Base-by-base conservation (phyloP, 352 stramenopile species). In the Phytophthora agathidicida region DNA sequence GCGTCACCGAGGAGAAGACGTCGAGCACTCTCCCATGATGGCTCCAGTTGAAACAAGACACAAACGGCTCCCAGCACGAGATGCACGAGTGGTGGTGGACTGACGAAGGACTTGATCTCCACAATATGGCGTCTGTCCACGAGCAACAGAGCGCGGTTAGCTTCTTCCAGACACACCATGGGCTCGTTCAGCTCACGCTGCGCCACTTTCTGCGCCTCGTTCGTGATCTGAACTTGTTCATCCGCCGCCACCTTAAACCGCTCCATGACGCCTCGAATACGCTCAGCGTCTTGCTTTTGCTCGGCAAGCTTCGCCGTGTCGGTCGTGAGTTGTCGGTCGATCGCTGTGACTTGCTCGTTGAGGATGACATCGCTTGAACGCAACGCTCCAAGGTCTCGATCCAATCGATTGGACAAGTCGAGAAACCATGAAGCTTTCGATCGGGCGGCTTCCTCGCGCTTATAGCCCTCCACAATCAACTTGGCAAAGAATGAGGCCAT, bases 91-190 rank as follows among this genome's bases (percentile, higher is more conserved):
- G 81, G 62, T 4, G 84, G 84, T 4, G 84, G 84, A 27, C 59
- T 91, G 10, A 78, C 86, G 31, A 93, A 93, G 47, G 84, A 91
- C 60, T 93, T 93, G 68, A 93, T 89, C 62, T 93, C 84, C 23
- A 89, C 67, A 24, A 93, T 89, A 42, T 91, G 83, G 1, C 78
- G 74, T 48, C 86, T 79, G 32, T 93, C 82, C 16, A 93, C 80
- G 27, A 85, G 50, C 17, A 88, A 26, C 2, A 93, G 60, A 0
- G 78, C 75, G 0, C 60, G 57, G 35, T 91, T 91, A 7, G 84
- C 84, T 35, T 93, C 82, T 16, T 91, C 80, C 7, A 93, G 65
- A 24, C 74, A 86, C 24, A 65, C 67, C 42, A 92, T 74, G 1
- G 82, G 82, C 3, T 81, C 77, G 17, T 75, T 65, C 7, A 93